These are phyloP conservation scores for Globisporangium solare DNA, from an alignment of 352 stramenopile genomes.

Conservation along the genomic window DNA sequence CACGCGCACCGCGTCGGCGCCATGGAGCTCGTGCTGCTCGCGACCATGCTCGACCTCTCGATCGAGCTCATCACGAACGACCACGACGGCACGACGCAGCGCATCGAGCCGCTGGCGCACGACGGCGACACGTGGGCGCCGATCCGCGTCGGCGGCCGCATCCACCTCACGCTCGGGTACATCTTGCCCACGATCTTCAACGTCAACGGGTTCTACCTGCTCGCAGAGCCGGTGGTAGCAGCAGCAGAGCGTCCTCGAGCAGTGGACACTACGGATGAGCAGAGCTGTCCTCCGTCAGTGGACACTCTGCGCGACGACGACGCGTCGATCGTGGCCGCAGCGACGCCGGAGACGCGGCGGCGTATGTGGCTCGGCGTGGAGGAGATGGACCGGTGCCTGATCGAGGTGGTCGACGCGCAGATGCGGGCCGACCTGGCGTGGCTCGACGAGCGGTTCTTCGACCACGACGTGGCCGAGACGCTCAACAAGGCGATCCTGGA, in stretches of 20 bases:
- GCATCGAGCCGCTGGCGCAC: conserved; percentile 44
- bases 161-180: conserved; percentile 65
- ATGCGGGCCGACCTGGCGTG: conserved; percentile 26
- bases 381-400: conserved; percentile 67
- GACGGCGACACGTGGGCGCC: conserved; percentile 24
- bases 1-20: conserved; percentile 52
- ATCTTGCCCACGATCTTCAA: conserved; percentile 65
- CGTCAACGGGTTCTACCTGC: conserved; percentile 65
- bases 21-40: conserved; percentile 64
- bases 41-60: conserved; percentile 68
- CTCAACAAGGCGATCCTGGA: conserved; percentile 75
- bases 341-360: conserved; percentile 8
- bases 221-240: conserved; percentile 26
- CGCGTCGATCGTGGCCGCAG: too few relatives aligned
- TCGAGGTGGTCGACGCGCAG: conserved; percentile 51
- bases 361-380: conserved; percentile 70
- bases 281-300: background rate
- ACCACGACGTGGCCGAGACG: conserved; percentile 56
- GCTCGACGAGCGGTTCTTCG: conserved; percentile 32
- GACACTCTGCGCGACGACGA: background rate
- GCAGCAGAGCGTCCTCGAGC: conserved; percentile 2
- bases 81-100: conserved; percentile 59
- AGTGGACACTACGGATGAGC: conserved; percentile 1
- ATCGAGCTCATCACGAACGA: conserved; percentile 81
- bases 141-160: conserved; percentile 45